Evolutionary conservation across 805 yeast species (phyloP).

Genomic region (Lachancea fermentati): DNA sequence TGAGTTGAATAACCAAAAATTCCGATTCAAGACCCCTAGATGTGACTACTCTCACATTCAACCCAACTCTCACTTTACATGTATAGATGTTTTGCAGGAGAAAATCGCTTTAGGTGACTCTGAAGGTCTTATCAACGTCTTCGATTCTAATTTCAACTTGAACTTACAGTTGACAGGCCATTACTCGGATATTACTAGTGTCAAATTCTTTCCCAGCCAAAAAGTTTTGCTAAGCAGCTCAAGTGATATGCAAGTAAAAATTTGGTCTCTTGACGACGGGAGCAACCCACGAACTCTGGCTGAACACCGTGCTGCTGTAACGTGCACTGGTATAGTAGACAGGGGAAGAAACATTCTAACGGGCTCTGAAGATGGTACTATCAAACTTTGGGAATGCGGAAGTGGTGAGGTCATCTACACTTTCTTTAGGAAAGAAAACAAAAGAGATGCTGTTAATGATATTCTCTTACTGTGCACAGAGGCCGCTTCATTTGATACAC

Average conservation of each 20-base stretch:
- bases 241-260: slow-evolving; percentile 49
- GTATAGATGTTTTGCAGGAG: slow-evolving; percentile 33
- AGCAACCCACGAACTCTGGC: slow-evolving; percentile 44
- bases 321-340: slow-evolving; percentile 49
- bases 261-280: slow-evolving; percentile 54
- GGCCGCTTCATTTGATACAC: slow-evolving; percentile 10
- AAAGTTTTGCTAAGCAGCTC: slow-evolving; percentile 56
- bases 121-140: slow-evolving; percentile 31
- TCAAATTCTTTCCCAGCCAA: slow-evolving; percentile 57
- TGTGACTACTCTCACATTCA: slow-evolving; percentile 6
- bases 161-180: slow-evolving; percentile 42
- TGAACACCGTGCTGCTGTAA: slow-evolving; percentile 46
- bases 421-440: slow-evolving; percentile 34
- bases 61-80: slow-evolving; percentile 21
- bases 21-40: slow-evolving; percentile 11
- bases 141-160: slow-evolving; percentile 10
- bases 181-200: slow-evolving; percentile 38
- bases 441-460: slow-evolving; percentile 34
- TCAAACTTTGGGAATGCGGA: slow-evolving; percentile 68
- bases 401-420: slow-evolving; percentile 41
- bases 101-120: slow-evolving; percentile 31
- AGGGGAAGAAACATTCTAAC: slow-evolving; percentile 64
- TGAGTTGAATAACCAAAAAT: slow-evolving; percentile 11
- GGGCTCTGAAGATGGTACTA: slow-evolving; percentile 48
- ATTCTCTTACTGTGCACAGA: slow-evolving; percentile 13